These are phyloP conservation scores for Kwoniella bestiolae DNA, from an alignment of 768 basidiomycete species.

Conservation along the genomic window DNA sequence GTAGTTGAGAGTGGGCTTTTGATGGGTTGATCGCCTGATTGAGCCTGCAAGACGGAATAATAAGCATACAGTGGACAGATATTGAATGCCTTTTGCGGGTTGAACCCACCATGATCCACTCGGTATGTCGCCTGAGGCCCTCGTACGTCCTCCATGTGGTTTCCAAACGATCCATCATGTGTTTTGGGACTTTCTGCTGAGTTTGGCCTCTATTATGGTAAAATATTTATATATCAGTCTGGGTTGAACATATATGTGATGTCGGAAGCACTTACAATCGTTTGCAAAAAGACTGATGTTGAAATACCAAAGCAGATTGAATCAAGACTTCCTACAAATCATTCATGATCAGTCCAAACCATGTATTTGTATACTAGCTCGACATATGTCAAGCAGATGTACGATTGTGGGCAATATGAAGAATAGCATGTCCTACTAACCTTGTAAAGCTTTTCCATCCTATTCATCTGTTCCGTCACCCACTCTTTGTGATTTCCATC, in stretches of 20 bases:
- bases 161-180: conserved; percentile 26
- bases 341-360: not conserved
- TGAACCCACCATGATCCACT: conserved; percentile 18
- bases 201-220: conserved; percentile 13
- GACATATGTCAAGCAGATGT: not conserved
- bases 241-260: not conserved
- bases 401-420: not conserved
- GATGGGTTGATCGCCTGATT: conserved; percentile 5
- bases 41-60: too few relatives aligned
- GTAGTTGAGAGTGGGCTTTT: too few relatives aligned
- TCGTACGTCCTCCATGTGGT: conserved; percentile 23
- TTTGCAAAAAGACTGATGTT: conserved; percentile 26
- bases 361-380: too few relatives aligned
- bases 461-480: conserved; percentile 8
- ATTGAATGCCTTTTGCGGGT: not conserved
- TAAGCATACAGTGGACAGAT: too few relatives aligned
- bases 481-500: not conserved
- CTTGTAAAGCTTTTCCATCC: conserved; percentile 29
- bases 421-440: not conserved
- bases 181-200: conserved; percentile 9
- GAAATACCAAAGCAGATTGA: conserved; percentile 25
- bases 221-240: not conserved
- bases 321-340: conserved; percentile 20
- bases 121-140: conserved; percentile 13
- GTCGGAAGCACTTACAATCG: conserved; percentile 14